Evolutionary conservation across 352 stramenopile genomes (phyloP).

Genomic region (Pythium angustatum): DNA sequence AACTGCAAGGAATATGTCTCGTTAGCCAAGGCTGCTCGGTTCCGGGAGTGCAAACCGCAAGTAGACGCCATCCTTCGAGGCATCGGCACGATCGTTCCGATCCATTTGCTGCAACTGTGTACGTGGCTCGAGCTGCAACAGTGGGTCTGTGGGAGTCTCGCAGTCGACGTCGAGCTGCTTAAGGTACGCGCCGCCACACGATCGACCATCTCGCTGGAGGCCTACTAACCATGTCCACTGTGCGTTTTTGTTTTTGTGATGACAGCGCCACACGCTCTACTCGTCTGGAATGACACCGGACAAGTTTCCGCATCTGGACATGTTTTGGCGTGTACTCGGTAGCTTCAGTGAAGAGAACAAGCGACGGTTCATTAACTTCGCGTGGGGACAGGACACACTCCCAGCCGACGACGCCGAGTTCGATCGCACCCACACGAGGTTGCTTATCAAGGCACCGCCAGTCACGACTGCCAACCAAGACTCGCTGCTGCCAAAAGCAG

Average conservation of each 20-base stretch:
- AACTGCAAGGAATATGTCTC: slow-evolving; percentile 77
- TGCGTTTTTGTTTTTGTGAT: not conserved
- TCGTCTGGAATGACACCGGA: slow-evolving; percentile 75
- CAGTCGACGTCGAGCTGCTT: slow-evolving; percentile 71
- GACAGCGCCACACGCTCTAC: slow-evolving; percentile 72
- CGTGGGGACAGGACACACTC: slow-evolving; percentile 80
- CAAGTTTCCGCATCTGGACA: slow-evolving; percentile 68
- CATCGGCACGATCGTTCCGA: slow-evolving; percentile 67
- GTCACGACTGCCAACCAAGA: slow-evolving; percentile 46
- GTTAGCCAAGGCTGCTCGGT: slow-evolving; percentile 55
- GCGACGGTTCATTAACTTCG: slow-evolving; percentile 83
- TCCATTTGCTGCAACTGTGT: slow-evolving; percentile 70
- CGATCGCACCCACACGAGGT: slow-evolving; percentile 67
- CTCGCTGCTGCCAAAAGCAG: slow-evolving; percentile 64
- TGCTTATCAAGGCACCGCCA: slow-evolving; percentile 70
- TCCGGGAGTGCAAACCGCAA: slow-evolving; percentile 77
- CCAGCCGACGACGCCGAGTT: slow-evolving; percentile 80
- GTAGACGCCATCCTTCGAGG: slow-evolving; percentile 74
- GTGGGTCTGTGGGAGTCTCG: slow-evolving; percentile 76
- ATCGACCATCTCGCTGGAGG: not conserved
- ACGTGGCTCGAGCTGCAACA: slow-evolving; percentile 80
- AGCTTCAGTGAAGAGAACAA: slow-evolving; percentile 76
- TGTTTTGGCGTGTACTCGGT: slow-evolving; percentile 71
- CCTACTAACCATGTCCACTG: no score
- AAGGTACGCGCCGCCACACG: slow-evolving; percentile 38